Base-by-base conservation (phyloP, 305 asterid species). In the Fraxinus angustifolia region DNA sequence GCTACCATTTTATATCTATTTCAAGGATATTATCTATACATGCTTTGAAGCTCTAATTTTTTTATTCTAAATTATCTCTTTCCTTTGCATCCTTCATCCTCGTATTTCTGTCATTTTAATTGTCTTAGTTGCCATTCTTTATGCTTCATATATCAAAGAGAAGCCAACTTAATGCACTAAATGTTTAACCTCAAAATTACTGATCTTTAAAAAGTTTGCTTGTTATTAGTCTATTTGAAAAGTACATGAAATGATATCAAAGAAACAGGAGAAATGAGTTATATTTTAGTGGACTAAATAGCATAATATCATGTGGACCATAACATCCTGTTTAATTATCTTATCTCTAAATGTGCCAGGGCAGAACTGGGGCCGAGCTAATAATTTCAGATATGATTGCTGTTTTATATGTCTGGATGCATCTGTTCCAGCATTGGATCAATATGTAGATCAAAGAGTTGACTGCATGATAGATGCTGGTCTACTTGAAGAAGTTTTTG, bases 351-450 rank as follows among this genome's bases (percentile, higher is more conserved):
- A 87, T 87, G 75, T 90, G 97, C 96, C 98, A 93, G 96, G 94
- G 94, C 98, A 96, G 99, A 91, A 93, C 84, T 94, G 98, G 98
- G 99, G 99, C 65, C 90, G 74, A 76, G 91, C 92, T 80, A 97
- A 92, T 86, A 89, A 81, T 84, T 89, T 90, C 80, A 93, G 91
- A 91, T 90, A 85, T 16, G 86, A 90, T 80, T 92, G 97, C 89
- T 90, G 97, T 82, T 93, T 96, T 83, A 83, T 94, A 85, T 91
- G 98, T 76, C 91, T 94, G 81, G 97, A 96, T 88, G 98, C 98
- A 50, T 90, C 98, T 84, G 92, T 96, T 36, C 78, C 92, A 48
- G 94, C 89, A 60, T 77, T 94, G 88, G 98, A 96, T 85, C 82
- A 81, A 74, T 93, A 90, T 82, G 97, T 94, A 68, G 86, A 93